Evolutionary conservation across 768 basidiomycete species (phyloP).

Genomic region (Mrakia gelida): DNA sequence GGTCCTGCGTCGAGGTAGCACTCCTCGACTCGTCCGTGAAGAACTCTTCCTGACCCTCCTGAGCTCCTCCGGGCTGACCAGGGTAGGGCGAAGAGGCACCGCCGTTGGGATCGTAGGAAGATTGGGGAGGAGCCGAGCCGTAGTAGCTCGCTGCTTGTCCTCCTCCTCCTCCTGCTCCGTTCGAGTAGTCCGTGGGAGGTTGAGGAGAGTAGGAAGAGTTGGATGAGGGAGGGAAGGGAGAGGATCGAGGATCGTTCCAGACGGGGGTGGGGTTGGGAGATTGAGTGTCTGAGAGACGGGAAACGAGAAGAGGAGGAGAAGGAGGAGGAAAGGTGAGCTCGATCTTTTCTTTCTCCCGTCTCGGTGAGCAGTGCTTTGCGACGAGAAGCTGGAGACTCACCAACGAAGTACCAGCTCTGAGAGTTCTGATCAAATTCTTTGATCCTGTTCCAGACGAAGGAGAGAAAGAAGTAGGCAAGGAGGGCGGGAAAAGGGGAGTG

Average conservation of each 20-base stretch:
- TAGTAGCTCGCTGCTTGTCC: not conserved
- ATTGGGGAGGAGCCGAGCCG: not conserved
- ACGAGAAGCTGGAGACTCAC: not conserved
- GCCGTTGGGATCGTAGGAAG: not conserved
- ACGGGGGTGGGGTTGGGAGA: not conserved
- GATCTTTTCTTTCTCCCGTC: not conserved
- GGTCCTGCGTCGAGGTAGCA: not conserved
- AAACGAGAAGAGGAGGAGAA: not conserved
- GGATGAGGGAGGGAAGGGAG: not conserved
- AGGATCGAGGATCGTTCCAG: not conserved
- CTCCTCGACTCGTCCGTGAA: not conserved
- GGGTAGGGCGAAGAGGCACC: not conserved
- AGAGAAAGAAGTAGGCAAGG: not conserved
- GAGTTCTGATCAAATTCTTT: not conserved
- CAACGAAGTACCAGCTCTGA: not conserved
- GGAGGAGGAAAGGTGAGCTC: not conserved
- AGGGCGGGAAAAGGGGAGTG: too few species aligned
- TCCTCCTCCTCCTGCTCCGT: not conserved
- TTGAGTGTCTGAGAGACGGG: not conserved
- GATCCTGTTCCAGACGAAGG: not conserved
- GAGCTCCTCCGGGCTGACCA: not conserved
- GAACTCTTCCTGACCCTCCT: not conserved
- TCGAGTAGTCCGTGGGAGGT: not conserved
- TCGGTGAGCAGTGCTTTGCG: not conserved
- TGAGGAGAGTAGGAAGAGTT: not conserved